A percentile compares a stretch with the other conserved stretches of the same genome.
Evolutionary conservation across 352 stramenopile genomes (phyloP).

Genomic region (Globisporangium recalcitrans): DNA sequence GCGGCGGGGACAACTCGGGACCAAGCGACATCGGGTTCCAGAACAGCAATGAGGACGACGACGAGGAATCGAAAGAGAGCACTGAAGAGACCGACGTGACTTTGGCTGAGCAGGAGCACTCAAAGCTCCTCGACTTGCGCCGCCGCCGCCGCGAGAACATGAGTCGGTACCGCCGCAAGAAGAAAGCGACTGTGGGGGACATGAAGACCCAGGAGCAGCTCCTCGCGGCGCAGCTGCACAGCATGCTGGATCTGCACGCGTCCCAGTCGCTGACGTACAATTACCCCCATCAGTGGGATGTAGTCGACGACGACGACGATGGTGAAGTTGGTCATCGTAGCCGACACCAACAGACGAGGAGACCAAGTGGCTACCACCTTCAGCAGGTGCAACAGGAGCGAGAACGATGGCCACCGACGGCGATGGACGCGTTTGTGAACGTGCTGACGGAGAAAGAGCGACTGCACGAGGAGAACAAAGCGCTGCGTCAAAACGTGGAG

Average conservation of each 20-base stretch:
- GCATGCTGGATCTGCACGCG: constrained; percentile 25
- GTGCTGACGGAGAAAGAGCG: constrained; percentile 6
- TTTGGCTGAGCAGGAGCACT: not conserved
- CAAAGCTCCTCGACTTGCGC: constrained; percentile 1
- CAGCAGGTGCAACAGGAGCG: not conserved
- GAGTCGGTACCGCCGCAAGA: constrained; percentile 40
- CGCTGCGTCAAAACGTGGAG: constrained; percentile 22
- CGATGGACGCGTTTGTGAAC: constrained; percentile 6
- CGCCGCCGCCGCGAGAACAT: constrained; percentile 43
- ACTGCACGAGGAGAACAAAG: constrained; percentile 34
- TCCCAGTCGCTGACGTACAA: constrained; percentile 8
- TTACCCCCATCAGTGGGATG: constrained; percentile 6
- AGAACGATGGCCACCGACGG: not conserved
- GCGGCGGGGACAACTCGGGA: not conserved
- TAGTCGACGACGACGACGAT: not conserved
- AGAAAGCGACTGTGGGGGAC: constrained; percentile 34
- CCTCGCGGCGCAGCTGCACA: constrained; percentile 27
- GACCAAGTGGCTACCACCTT: not conserved
- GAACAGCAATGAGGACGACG: not conserved
- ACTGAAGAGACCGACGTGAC: not conserved
- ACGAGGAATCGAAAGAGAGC: too few relatives aligned
- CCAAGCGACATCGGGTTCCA: not conserved
- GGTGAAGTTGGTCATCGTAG: not conserved
- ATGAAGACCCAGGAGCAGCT: constrained; percentile 28
- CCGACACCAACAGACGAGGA: not conserved